These are phyloP conservation scores for Astrocystis sublimbata DNA, from an alignment of 495 filamentous ascomycete genomes.

Conservation along the genomic window DNA sequence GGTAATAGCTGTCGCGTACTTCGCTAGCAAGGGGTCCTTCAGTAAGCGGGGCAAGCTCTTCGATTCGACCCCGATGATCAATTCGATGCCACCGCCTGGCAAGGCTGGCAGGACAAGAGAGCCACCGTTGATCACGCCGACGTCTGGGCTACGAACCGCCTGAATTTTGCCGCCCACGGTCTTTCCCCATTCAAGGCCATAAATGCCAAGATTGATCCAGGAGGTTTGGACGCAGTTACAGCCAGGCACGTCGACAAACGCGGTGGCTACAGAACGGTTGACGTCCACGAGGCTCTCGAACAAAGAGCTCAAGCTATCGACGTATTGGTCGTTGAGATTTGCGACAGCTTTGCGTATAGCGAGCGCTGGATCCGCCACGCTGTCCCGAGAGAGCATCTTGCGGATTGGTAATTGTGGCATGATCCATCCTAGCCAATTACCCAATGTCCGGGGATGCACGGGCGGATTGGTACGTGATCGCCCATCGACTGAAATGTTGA, in stretches of 20 bases:
- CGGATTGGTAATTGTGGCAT: constrained; percentile 30
- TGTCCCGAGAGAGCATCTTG: constrained; percentile 33
- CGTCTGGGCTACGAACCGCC: constrained; percentile 34
- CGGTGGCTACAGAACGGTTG: constrained; percentile 33
- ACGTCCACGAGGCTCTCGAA: constrained; percentile 28
- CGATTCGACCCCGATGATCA: constrained; percentile 38
- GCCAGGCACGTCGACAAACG: constrained; percentile 39
- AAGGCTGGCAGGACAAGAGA: constrained; percentile 39
- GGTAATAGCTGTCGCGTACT: constrained; percentile 27
- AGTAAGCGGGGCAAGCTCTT: constrained; percentile 25
- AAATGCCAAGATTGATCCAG: constrained; percentile 36
- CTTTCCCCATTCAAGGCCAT: constrained; percentile 38
- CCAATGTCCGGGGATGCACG: constrained; percentile 34
- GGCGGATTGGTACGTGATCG: constrained; percentile 34
- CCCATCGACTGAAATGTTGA: constrained; percentile 39
- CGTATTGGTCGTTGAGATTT: constrained; percentile 29
- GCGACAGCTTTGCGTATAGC: constrained; percentile 23
- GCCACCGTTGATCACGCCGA: constrained; percentile 37
- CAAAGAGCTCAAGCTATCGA: constrained; percentile 26
- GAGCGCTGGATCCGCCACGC: constrained; percentile 33
- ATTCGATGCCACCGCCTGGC: constrained; percentile 39
- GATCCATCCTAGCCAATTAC: constrained; percentile 38
- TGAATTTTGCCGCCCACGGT: constrained; percentile 36
- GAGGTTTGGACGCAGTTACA: constrained; percentile 37
- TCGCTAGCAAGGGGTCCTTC: constrained; percentile 32